A percentile compares a stretch with the other conserved stretches of the same genome.
Conservation (phyloP, 2,329 filamentous ascomycete species). For the Aspergillus fischeri region DNA sequence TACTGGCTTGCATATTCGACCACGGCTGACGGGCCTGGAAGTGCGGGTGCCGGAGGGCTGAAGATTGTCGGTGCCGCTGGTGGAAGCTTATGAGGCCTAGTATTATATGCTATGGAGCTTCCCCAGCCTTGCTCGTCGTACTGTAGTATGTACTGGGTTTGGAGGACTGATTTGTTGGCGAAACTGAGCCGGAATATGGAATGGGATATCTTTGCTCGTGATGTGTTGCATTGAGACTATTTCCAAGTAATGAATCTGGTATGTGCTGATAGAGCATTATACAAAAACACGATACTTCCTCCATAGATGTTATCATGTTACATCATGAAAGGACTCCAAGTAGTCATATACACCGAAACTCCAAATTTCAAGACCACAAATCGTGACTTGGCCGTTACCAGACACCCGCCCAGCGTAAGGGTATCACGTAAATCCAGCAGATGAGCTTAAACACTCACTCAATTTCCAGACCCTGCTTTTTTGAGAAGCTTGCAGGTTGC, state of each 20-base stretch:
- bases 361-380: neutral
- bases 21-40: constrained; percentile 39
- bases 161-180: neutral
- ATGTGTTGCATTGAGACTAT: neutral
- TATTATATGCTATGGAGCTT: neutral
- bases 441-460: neutral
- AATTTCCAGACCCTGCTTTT: neutral
- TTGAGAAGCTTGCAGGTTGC: neutral
- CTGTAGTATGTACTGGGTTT: neutral
- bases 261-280: neutral
- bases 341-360: neutral
- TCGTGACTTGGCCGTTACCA: neutral
- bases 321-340: neutral
- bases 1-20: constrained; percentile 49
- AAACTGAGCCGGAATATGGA: neutral
- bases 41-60: constrained; percentile 38
- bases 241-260: neutral
- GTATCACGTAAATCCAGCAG: neutral
- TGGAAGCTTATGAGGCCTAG: constrained; percentile 27
- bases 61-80: constrained; percentile 47
- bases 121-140: neutral
- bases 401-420: neutral
- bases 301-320: neutral
- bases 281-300: neutral
- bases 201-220: neutral